Evolutionary conservation across 108 stramenopile genomes (phyloP), one percentile per base, ranked within the genome.

Genomic region (Cylindrotheca closterium): DNA sequence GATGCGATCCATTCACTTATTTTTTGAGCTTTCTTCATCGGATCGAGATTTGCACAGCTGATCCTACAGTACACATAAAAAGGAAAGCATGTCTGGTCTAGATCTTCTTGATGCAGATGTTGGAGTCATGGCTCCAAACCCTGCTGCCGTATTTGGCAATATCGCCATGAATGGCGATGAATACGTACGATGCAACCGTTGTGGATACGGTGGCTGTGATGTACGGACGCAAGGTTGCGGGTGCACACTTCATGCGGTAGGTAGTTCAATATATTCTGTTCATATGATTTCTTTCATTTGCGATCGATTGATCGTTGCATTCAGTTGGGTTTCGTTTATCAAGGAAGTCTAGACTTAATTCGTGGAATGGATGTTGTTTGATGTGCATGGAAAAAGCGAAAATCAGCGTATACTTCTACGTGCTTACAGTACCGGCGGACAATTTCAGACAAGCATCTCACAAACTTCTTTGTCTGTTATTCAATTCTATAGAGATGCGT

Each of bases 181-280:
- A 68, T 79, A 79, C 64, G 80, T 70, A 10, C 78, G 82, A 21
- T 87, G 79, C 63, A 69, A 22, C 30, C 76, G 48, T n/a, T 91
- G 89, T 58, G 79, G 79, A 46, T 81, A 77, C 54, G 82, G 82
- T 31, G 78, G 80, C 28, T 85, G 83, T 66, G 89, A 91, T 65
- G 65, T 87, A 8, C 74, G 75, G 58, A 72, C 86, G 42, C 31
- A 61, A 2, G 68, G 71, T 10, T 91, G 89, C 75, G 89, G 75
- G 10, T 85, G 68, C 59, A 80, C 74, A 53, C 54, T 77, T 48
- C 84, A 66, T 71, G 84, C 77, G 85, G 62, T 71, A 29, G 47
- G 60, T 71, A 10, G 8, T 23, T n/a, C 3, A 25, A 24, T 63
- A 26, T 63, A 8, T 31, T 37, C 33, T 66, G 67, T 30, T 15